Base-by-base conservation (phyloP, 371 early-diverging fungal genomes). In the Mucor mucedo region DNA sequence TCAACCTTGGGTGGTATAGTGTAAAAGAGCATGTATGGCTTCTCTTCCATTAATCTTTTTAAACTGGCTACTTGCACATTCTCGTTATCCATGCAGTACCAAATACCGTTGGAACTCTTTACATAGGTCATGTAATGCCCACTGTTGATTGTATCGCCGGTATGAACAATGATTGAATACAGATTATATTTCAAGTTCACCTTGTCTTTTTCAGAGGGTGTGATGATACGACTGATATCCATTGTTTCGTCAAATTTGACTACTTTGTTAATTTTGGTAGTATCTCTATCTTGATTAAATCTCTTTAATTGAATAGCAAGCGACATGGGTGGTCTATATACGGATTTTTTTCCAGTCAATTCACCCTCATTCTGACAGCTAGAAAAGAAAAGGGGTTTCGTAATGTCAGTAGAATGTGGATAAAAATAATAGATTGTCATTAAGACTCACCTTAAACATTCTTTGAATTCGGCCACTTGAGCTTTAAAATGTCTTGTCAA, bases 121-220 rank as follows among this genome's bases (percentile, higher is more conserved):
- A 93, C 90, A 73, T 83, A 96, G 33, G 90, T 83, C 62, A 84
- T 89, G 76, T 92, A 95, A 70, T 92, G 94, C 11, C 96, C 95
- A 33, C 91, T 89, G 52, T 88, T 83, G 41, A 83, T 78, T 0
- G 89, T 82, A 27, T 84, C 71, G 5, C 96, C 96, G 6, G 88
- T 72, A 62, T 96, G 95, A 2, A 92, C 91, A 57, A 95, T 82
- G 7, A 93, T 88, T 0, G 88, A 93, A 62, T 85, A 89, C 14
- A 96, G 79, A 14, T 78, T 69, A 58, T 94, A 91, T 33, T 62
- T 64, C 35, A 71, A 9, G 53, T 63, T 28, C 41, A 62, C 50
- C 72, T 78, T 56, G 60, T 68, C 42, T 49, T 62, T 59, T 48
- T 78, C 73, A 6, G 72, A 74, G 45, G 68, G 70, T 42, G 76